Conservation (phyloP, 1,284 basidiomycete species). For the Cryptococcus maquisensis region DNA sequence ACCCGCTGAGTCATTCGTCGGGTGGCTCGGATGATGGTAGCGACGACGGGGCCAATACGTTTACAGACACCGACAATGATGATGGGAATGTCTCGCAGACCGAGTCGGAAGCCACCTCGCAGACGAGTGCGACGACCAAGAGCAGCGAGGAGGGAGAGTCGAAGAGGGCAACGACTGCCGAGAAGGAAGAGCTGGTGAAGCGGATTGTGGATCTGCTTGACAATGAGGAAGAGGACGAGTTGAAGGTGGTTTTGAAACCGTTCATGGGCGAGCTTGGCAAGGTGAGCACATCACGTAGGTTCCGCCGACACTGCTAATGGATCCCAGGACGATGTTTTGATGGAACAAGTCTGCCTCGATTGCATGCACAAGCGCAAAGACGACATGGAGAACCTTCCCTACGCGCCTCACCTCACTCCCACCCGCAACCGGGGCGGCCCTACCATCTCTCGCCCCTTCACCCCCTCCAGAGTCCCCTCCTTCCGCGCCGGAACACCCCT, state of each 20-base stretch:
- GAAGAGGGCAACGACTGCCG: slow-evolving; percentile 6
- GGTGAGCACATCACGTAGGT: slow-evolving; percentile 42
- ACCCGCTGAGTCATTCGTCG: slow-evolving; percentile 44
- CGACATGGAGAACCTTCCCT: slow-evolving; percentile 44
- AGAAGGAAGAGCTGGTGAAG: slow-evolving; percentile 56
- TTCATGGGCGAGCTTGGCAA: slow-evolving; percentile 69
- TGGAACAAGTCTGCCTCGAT: slow-evolving; percentile 49
- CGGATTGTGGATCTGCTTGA: slow-evolving; percentile 67
- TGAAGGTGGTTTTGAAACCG: slow-evolving; percentile 68
- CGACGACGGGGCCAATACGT: slow-evolving; percentile 19
- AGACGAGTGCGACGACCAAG: neutral
- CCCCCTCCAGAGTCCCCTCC: slow-evolving; percentile 45
- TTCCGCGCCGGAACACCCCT: slow-evolving; percentile 44
- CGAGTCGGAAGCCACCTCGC: neutral
- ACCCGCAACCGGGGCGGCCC: slow-evolving; percentile 35
- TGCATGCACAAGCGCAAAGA: slow-evolving; percentile 48
- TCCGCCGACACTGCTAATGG: neutral
- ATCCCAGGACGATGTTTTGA: slow-evolving; percentile 42
- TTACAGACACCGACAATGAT: neutral
- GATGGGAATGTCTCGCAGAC: neutral
- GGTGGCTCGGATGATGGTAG: slow-evolving; percentile 40
- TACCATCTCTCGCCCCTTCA: slow-evolving; percentile 40
- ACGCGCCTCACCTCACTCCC: slow-evolving; percentile 41
- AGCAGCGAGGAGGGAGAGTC: slow-evolving; percentile 1
- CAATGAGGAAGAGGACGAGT: slow-evolving; percentile 77